These are phyloP conservation scores for Brassica incana DNA, from an alignment of 345 rosid species.

Conservation along the genomic window DNA sequence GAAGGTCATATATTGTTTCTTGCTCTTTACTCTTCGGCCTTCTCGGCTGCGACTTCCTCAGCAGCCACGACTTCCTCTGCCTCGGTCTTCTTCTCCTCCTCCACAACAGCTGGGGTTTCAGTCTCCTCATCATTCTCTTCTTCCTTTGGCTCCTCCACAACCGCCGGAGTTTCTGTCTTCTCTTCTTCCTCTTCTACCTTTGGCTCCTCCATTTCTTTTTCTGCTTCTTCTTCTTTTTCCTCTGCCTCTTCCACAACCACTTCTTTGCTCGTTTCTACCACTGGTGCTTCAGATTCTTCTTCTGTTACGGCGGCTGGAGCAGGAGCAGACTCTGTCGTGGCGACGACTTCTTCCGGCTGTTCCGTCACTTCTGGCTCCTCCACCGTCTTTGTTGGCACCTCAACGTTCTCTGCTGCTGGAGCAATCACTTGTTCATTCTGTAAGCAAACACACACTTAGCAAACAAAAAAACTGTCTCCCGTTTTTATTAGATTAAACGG, in stretches of 20 bases:
- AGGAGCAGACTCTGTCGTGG: conserved; percentile 13
- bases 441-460: conserved; percentile 1
- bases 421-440: conserved; percentile 38
- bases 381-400: conserved; percentile 30
- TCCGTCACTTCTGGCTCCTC: conserved; percentile 30
- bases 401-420: conserved; percentile 36
- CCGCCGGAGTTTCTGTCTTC: conserved; percentile 25
- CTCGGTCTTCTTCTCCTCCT: conserved; percentile 19
- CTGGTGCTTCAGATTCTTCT: conserved; percentile 26
- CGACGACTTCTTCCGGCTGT: conserved; percentile 10
- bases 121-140: neutral
- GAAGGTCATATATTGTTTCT: conserved; percentile 7
- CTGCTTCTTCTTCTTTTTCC: conserved; percentile 19
- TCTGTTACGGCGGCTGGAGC: conserved; percentile 19
- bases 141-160: conserved; percentile 21
- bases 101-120: conserved; percentile 19
- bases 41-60: conserved; percentile 20
- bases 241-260: conserved; percentile 30
- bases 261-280: conserved; percentile 28
- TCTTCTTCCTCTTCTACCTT: conserved; percentile 12
- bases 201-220: neutral
- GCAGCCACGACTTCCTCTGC: conserved; percentile 21
- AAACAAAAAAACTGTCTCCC: neutral
- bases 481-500: neutral
- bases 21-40: conserved; percentile 25